These are phyloP conservation scores for Neospermospora avenae DNA, from an alignment of 2,329 filamentous ascomycete species.

Conservation along the genomic window DNA sequence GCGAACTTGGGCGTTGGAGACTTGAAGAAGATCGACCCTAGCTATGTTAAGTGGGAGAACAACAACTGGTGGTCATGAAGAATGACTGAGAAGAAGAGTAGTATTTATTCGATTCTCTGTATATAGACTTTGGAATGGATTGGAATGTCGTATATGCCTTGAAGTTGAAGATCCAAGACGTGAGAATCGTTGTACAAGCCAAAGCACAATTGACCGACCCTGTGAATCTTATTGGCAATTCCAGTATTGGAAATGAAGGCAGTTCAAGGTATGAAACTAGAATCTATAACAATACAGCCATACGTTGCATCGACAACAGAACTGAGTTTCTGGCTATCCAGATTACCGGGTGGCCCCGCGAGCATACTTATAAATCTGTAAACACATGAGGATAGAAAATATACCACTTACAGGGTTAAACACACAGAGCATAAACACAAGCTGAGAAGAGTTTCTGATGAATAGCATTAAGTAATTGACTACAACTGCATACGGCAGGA, in stretches of 20 bases:
- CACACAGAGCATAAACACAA: no score
- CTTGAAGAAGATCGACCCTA: conserved; percentile 14
- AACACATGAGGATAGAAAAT: no score
- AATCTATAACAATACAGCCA: no score
- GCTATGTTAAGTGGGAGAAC: conserved; percentile 9
- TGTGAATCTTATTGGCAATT: background rate
- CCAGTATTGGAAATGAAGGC: no score
- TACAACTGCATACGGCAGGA: conserved; percentile 28
- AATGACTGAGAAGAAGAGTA: background rate
- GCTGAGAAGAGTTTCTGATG: no score
- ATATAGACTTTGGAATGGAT: background rate
- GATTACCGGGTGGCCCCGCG: no score
- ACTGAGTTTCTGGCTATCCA: no score
- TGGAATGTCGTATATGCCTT: background rate
- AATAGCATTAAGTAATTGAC: conserved; percentile 15
- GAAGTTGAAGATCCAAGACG: no score
- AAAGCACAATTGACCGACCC: background rate
- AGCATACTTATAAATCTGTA: no score
- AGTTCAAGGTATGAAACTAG: no score
- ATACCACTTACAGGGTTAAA: no score
- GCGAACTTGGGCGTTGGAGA: conserved; percentile 12
- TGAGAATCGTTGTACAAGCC: background rate
- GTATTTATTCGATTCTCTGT: conserved; percentile 1
- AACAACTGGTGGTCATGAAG: conserved; percentile 8
- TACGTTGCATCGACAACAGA: no score